A percentile compares a stretch with the other conserved stretches of the same genome.
phyloP scores from a whole-genome alignment of 2,329 filamentous ascomycete genomes.

The Knoxdaviesia proteae region DNA sequence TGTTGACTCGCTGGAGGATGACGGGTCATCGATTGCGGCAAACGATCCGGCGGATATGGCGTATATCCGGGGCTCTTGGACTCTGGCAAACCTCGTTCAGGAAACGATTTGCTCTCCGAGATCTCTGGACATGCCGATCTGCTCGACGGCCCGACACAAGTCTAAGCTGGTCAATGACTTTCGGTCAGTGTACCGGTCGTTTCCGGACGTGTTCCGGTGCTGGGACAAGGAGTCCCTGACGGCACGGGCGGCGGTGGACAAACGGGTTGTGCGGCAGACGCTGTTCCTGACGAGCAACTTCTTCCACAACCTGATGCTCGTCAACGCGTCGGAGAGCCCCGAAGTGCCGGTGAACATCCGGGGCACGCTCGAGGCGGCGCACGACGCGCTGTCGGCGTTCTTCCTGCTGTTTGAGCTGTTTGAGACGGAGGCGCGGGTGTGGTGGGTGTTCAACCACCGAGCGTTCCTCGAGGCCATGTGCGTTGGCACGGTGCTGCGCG shows the following conservation, averaged over 20 bases:
- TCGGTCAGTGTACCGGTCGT: slow-evolving; percentile 48
- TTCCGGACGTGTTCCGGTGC: slow-evolving; percentile 48
- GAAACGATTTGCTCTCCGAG: slow-evolving; percentile 56
- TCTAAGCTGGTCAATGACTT: slow-evolving; percentile 50
- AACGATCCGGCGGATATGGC: slow-evolving; percentile 44
- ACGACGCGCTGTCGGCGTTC: slow-evolving; percentile 54
- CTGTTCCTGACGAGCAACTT: slow-evolving; percentile 66
- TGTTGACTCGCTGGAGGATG: slow-evolving; percentile 51
- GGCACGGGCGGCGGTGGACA: slow-evolving; percentile 34
- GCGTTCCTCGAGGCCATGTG: slow-evolving; percentile 59
- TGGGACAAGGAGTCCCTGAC: slow-evolving; percentile 42
- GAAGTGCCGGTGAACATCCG: slow-evolving; percentile 44
- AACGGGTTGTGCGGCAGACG: slow-evolving; percentile 50
- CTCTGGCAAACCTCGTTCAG: slow-evolving; percentile 57
- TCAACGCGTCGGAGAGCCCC: slow-evolving; percentile 49
- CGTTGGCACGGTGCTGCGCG: slow-evolving; percentile 38
- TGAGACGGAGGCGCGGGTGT: slow-evolving; percentile 51
- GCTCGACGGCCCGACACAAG: slow-evolving; percentile 46
- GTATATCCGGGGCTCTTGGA: slow-evolving; percentile 61
- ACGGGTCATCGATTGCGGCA: slow-evolving; percentile 32
- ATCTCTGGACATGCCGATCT: slow-evolving; percentile 53
- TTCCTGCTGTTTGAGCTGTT: slow-evolving; percentile 51
- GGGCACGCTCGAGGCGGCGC: slow-evolving; percentile 52
- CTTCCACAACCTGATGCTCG: slow-evolving; percentile 63
- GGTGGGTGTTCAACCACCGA: slow-evolving; percentile 71